Evolutionary conservation across 257 asterid genomes (phyloP).

Genomic region (Plantago major): DNA sequence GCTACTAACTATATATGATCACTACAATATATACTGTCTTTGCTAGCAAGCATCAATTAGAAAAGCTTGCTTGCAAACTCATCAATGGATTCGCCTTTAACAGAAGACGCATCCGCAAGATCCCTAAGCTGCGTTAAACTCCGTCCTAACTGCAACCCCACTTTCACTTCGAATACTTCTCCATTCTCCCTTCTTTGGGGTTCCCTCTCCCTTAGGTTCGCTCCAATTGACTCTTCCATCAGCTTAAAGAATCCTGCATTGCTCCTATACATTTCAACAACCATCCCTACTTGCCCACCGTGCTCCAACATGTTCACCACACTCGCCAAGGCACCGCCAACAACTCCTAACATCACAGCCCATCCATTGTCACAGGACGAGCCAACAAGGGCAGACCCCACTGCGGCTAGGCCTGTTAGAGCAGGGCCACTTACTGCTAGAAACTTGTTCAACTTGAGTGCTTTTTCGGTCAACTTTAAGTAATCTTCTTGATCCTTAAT

Average conservation of each 20-base stretch:
- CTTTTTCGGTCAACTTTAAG: conserved; percentile 41
- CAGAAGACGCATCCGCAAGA: conserved; percentile 31
- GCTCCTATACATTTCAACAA: conserved; percentile 71
- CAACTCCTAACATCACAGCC: conserved; percentile 39
- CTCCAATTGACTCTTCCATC: conserved; percentile 59
- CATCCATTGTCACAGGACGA: conserved; percentile 26
- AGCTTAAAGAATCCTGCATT: conserved; percentile 65
- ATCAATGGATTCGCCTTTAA: conserved; percentile 19
- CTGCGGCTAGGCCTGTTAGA: conserved; percentile 61
- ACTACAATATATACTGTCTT: too few relatives aligned
- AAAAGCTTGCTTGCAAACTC: conserved; percentile 76
- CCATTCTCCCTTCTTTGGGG: conserved; percentile 56
- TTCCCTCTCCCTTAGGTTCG: conserved; percentile 42
- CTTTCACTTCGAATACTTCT: conserved; percentile 56
- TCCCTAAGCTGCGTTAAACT: conserved; percentile 59
- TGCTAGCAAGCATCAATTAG: conserved; percentile 4
- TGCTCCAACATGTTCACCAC: conserved; percentile 62
- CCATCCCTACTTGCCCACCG: conserved; percentile 83
- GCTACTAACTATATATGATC: too few relatives aligned
- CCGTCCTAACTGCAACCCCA: conserved; percentile 67
- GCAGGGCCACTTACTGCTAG: conserved; percentile 46
- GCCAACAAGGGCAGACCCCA: conserved; percentile 39
- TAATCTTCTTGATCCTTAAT: conserved; percentile 52
- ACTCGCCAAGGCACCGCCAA: conserved; percentile 63
- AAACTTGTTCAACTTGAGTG: conserved; percentile 44